phyloP scores from a whole-genome alignment of 176 grass and related monocot species.

The Oryza officinalis region DNA sequence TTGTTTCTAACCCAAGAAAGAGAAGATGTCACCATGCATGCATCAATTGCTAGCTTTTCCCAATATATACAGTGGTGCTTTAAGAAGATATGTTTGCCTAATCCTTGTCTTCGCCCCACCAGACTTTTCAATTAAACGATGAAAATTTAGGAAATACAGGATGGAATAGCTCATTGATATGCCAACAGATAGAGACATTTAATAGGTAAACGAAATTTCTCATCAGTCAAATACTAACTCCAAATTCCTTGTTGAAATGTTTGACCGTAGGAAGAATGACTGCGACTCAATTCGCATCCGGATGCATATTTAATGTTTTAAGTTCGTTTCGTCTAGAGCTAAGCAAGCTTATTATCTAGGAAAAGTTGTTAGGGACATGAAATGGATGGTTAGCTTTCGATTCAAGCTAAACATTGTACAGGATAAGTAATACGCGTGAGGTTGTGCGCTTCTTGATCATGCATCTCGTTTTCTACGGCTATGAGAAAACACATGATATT shows the following conservation, averaged over 20 bases:
- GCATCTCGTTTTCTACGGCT: not conserved
- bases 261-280: not conserved
- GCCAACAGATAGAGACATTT: not conserved
- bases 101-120: not conserved
- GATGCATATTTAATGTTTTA: not conserved
- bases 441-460: not conserved
- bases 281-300: not conserved
- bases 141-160: not conserved
- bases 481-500: not conserved
- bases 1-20: not conserved
- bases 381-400: not conserved
- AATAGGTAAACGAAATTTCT: not conserved
- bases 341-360: not conserved
- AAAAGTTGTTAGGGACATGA: not conserved
- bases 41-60: not conserved
- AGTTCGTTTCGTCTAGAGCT: not conserved
- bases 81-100: conserved; percentile 21
- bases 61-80: not conserved
- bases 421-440: not conserved
- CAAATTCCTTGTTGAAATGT: not conserved
- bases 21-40: not conserved
- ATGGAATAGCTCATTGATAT: not conserved
- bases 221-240: not conserved
- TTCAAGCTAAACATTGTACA: not conserved
- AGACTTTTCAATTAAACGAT: not conserved